These are phyloP conservation scores for Parastagonospora nodorum DNA, from an alignment of 2,329 filamentous ascomycete genomes.

Conservation along the genomic window DNA sequence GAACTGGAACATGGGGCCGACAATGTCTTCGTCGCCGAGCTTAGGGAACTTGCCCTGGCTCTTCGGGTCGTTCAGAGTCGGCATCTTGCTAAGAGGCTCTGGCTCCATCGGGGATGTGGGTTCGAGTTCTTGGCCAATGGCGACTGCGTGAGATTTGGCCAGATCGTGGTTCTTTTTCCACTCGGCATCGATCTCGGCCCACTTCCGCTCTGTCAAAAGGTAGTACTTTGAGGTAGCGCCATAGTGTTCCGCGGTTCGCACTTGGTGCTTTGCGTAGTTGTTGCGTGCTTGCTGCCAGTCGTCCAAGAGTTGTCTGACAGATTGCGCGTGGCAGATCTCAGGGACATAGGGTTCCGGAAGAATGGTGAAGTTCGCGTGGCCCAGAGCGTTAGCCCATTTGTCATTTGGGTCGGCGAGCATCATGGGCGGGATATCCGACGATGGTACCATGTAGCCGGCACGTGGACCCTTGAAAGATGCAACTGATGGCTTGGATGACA, in stretches of 20 bases:
- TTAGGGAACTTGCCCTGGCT: conserved; percentile 82
- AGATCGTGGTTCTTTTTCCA: conserved; percentile 76
- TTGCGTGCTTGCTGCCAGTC: conserved; percentile 84
- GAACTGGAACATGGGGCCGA: conserved; percentile 79
- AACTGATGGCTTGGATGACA: conserved; percentile 77
- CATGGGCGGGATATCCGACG: conserved; percentile 66
- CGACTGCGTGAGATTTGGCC: conserved; percentile 56
- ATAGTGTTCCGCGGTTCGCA: conserved; percentile 88
- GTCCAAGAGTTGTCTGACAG: conserved; percentile 68
- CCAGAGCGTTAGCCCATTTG: conserved; percentile 82
- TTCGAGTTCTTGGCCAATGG: conserved; percentile 37
- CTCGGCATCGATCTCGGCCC: conserved; percentile 75
- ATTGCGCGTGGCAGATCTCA: conserved; percentile 62
- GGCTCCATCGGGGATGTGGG: conserved; percentile 52
- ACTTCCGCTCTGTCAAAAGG: conserved; percentile 83
- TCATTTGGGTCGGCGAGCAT: conserved; percentile 73
- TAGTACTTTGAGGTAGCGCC: conserved; percentile 89
- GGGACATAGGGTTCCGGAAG: conserved; percentile 79
- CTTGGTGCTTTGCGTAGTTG: conserved; percentile 88
- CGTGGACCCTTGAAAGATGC: conserved; percentile 68
- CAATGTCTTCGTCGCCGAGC: conserved; percentile 88
- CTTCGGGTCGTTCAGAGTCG: conserved; percentile 68
- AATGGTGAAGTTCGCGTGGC: conserved; percentile 93
- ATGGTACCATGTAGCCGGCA: conserved; percentile 53
- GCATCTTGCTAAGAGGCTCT: conserved; percentile 67